Evolutionary conservation across 1,284 basidiomycete genomes (phyloP), one percentile per base, ranked within the genome.

Genomic region (Malassezia furfur): DNA sequence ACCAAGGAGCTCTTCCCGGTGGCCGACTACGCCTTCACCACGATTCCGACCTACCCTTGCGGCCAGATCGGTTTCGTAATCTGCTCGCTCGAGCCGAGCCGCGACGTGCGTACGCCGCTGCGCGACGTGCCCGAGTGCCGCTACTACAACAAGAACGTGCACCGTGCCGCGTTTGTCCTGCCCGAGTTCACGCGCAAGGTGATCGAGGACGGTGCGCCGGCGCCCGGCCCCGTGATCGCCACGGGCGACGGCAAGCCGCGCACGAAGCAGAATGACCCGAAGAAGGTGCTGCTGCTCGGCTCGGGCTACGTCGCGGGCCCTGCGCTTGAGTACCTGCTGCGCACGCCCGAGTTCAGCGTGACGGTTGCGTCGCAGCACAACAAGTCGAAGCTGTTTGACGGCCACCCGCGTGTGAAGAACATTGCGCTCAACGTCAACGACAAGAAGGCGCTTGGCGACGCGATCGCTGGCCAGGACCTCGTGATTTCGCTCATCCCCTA

Each of bases 401-500:
- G 68, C 80, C 87, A 45, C 82, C 80, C 31, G 12, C 83, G 85
- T 60, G 84, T 86, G 12, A 78, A 77, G 3, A 84, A 84, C 12
- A 81, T 87, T 65, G 85, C 88, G 17, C 82, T 98, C 60, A 90
- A 98, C 73, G 91, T 91, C 49, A 81, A 80, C 68, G 79, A 85
- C 66, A 76, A 83, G 35, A 78, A 80, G 15, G 85, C 83, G 5
- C 85, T 98, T 46, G 87, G 90, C 66, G 79, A 80, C 37, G 84
- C 84, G 46, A 82, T 99, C 61, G 86, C 86, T 43, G 84, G 82
- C 49, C 84, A 90, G 77, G 90, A 98, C 77, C 81, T 96, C 57
- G 90, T 98, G 74, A 87, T 98, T 72, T 94, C 89, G 34, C 84
- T 98, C 72, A 91, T 99, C 63, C 94, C 94, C 8, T 98, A 96